These are phyloP conservation scores for Coniochaeta sp. DNA, from an alignment of 2,329 filamentous ascomycete genomes.

Conservation along the genomic window DNA sequence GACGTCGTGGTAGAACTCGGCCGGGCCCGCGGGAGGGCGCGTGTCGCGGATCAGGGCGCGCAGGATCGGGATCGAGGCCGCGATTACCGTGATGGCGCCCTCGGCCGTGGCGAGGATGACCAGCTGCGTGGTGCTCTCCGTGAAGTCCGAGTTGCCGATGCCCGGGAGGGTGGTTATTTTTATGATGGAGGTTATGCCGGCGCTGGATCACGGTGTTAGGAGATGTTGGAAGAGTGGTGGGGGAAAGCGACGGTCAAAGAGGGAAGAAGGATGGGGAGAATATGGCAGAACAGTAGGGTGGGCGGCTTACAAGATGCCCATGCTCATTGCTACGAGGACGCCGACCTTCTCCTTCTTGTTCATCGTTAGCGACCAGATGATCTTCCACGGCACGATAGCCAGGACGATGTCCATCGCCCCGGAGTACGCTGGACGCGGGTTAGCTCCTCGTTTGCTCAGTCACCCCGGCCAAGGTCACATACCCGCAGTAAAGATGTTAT, in stretches of 20 bases:
- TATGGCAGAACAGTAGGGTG: too few species aligned
- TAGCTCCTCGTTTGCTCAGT: neutral
- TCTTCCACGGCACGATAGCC: conserved; percentile 31
- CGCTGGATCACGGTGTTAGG: conserved; percentile 7
- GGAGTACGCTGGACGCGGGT: conserved; percentile 19
- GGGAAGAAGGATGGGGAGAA: neutral
- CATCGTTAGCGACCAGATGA: conserved; percentile 32
- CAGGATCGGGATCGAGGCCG: conserved; percentile 20
- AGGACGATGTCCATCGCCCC: conserved; percentile 30
- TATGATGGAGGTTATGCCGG: conserved; percentile 15
- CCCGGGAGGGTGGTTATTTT: conserved; percentile 16
- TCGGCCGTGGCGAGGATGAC: conserved; percentile 18
- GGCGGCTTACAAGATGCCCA: conserved; percentile 30
- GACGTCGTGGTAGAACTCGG: conserved; percentile 11
- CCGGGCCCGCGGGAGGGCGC: conserved; percentile 11
- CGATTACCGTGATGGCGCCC: conserved; percentile 23
- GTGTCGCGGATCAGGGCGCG: conserved; percentile 15
- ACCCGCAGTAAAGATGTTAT: conserved; percentile 24
- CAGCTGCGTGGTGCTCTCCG: conserved; percentile 13
- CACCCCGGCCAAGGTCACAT: too few species aligned
- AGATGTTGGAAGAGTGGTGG: neutral
- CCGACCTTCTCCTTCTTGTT: conserved; percentile 31
- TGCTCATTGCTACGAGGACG: conserved; percentile 32
- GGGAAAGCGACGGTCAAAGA: neutral
- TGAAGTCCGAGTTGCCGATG: conserved; percentile 12